Conservation (phyloP, 1,284 basidiomycete species). For the Cerioporus squamosus region DNA sequence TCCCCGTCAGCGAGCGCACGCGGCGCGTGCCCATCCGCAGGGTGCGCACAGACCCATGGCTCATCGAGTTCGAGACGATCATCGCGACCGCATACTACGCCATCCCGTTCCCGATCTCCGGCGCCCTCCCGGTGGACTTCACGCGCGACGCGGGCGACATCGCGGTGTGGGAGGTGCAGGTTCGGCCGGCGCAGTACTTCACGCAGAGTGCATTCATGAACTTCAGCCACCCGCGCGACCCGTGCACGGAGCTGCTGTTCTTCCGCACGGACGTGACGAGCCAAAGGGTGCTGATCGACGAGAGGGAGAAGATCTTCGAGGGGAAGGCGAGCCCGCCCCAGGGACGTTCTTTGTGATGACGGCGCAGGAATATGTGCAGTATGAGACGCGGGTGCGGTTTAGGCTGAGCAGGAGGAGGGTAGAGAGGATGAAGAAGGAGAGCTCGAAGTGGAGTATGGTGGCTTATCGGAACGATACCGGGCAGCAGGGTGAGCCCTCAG, state of each 20-base stretch:
- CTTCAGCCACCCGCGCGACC: constrained; percentile 6
- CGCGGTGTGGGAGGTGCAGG: not conserved
- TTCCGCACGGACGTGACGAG: constrained; percentile 16
- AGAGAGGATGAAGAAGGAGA: constrained; percentile 19
- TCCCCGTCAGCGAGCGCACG: constrained; percentile 28
- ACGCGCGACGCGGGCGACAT: not conserved
- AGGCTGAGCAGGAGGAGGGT: constrained; percentile 31
- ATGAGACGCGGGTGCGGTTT: constrained; percentile 29
- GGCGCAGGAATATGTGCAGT: constrained; percentile 28
- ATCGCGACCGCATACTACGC: constrained; percentile 32
- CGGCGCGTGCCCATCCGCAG: constrained; percentile 24
- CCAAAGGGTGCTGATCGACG: constrained; percentile 4
- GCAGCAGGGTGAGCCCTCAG: constrained; percentile 10
- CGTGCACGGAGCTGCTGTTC: constrained; percentile 29
- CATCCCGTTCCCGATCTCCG: constrained; percentile 35
- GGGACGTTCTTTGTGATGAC: constrained; percentile 27
- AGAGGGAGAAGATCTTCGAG: constrained; percentile 17
- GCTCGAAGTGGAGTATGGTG: constrained; percentile 9
- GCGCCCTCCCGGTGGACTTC: constrained; percentile 4
- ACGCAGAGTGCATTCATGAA: not conserved
- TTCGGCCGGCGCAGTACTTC: not conserved
- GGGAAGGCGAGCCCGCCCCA: constrained; percentile 16
- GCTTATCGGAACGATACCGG: constrained; percentile 13
- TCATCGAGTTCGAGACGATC: constrained; percentile 38
- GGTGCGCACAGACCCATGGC: constrained; percentile 38